Evolutionary conservation across 2,329 filamentous ascomycete species (phyloP).

Genomic region (Monosporascus sp.): DNA sequence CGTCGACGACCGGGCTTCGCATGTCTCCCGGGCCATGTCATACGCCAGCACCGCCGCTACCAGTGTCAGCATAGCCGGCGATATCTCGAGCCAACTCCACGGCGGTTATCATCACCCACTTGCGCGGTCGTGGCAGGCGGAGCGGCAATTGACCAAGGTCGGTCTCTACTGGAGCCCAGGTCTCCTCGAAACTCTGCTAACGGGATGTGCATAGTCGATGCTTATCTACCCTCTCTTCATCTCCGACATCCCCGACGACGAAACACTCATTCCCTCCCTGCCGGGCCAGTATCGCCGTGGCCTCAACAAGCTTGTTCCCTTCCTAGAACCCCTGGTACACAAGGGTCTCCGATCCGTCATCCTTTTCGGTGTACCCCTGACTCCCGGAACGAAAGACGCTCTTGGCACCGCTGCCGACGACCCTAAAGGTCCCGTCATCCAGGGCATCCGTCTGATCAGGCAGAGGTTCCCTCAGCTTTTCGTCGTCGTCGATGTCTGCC

Average conservation of each 20-base stretch:
- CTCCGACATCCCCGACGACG: conserved; percentile 89
- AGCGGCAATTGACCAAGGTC: conserved; percentile 81
- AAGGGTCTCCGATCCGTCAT: conserved; percentile 93
- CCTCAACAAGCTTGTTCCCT: conserved; percentile 77
- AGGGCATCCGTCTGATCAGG: conserved; percentile 76
- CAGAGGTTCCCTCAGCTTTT: conserved; percentile 85
- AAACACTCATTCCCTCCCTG: conserved; percentile 82
- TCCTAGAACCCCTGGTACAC: conserved; percentile 77
- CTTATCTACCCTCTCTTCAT: conserved; percentile 97
- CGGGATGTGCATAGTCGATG: conserved; percentile 65
- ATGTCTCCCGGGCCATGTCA: conserved; percentile 59
- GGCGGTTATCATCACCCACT: conserved; percentile 78
- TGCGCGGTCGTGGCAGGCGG: conserved; percentile 75
- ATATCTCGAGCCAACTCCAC: conserved; percentile 79
- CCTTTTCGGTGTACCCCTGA: conserved; percentile 88
- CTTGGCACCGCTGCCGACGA: conserved; percentile 91
- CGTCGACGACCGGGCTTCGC: conserved; percentile 55
- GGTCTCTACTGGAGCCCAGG: conserved; percentile 14
- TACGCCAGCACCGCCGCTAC: conserved; percentile 63
- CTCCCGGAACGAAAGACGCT: conserved; percentile 77
- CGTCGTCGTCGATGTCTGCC: conserved; percentile 87
- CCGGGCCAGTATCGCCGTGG: conserved; percentile 87
- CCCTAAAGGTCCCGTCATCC: conserved; percentile 86
- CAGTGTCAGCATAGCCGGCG: conserved; percentile 64
- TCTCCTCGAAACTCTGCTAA: conserved; percentile 2